Evolutionary conservation across 352 stramenopile species (phyloP), one percentile per base, ranked within the genome.

Genomic region (Pythium sp.): DNA sequence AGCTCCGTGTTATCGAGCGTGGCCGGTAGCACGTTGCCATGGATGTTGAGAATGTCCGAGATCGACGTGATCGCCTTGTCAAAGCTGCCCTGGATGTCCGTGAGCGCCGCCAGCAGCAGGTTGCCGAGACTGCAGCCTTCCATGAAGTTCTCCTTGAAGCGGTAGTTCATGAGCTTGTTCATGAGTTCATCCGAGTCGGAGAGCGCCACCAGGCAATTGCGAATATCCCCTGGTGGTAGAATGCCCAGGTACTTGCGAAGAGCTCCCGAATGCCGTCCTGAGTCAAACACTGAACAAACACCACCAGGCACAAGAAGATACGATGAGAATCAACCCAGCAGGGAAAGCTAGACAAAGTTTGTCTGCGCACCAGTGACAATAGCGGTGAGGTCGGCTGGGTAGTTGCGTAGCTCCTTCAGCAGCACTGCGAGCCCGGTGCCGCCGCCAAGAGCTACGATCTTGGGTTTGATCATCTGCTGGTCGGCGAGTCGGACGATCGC

Each of bases 161-260:
- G 82, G 65, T 94, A 94, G 69, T 95, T 94, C 87, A 95, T 95
- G 54, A 95, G 67, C 71, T 95, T 91, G 74, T 87, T 89, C 74
- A 95, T 82, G 22, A 95, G 77, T 55, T 94, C 86, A 64, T 93
- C 84, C 22, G 87, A 93, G 62, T 95, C 87, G 0, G 87, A 94
- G 9, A 95, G 67, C 5, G 87, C 87, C 1, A 95, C 87, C 15
- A 95, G 59, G n/a, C 87, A 95, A 56, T 95, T 95, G 67, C 87
- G 86, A 68, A 95, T 94, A 46, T 95, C 87, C 28, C 87, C 87
- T 3, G 87, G 87, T 11, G 87, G 87, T 28, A 95, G 64, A 60
- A 95, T 95, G 8, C 87, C 87, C 8, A 95, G 63, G 55, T 91
- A 89, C 59, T 95, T 95, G 59, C 87, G 87, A 32, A 95, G 74